These are phyloP conservation scores for Albifimbria verrucaria DNA, from an alignment of 2,329 filamentous ascomycete species.

Conservation along the genomic window DNA sequence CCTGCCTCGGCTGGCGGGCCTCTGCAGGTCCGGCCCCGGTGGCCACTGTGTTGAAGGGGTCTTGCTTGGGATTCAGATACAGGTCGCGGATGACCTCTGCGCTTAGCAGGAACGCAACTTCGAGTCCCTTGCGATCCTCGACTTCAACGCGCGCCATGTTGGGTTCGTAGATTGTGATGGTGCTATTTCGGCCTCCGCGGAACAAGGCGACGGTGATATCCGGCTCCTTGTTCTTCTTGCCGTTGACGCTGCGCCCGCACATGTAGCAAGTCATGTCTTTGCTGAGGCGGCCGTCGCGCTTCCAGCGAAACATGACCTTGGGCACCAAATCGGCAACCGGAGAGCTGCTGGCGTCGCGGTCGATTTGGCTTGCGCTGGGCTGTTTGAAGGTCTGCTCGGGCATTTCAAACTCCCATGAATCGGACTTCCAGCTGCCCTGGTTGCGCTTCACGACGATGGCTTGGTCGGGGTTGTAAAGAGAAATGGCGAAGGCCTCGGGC, in stretches of 20 bases:
- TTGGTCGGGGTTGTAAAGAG: slow-evolving; percentile 93
- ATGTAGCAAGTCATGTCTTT: slow-evolving; percentile 89
- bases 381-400: slow-evolving; percentile 79
- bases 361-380: slow-evolving; percentile 75
- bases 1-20: slow-evolving; percentile 12
- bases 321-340: slow-evolving; percentile 54
- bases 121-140: slow-evolving; percentile 89
- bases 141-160: slow-evolving; percentile 88
- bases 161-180: slow-evolving; percentile 84
- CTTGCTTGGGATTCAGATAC: slow-evolving; percentile 61
- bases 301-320: slow-evolving; percentile 83
- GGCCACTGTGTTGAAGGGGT: slow-evolving; percentile 69
- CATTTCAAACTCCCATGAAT: slow-evolving; percentile 90
- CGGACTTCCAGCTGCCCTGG: slow-evolving; percentile 72
- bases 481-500: slow-evolving; percentile 76
- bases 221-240: slow-evolving; percentile 84
- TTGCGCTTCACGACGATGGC: slow-evolving; percentile 68
- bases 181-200: slow-evolving; percentile 58
- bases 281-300: slow-evolving; percentile 78
- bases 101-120: slow-evolving; percentile 69
- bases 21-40: slow-evolving; percentile 33
- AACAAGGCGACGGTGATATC: slow-evolving; percentile 95
- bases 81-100: slow-evolving; percentile 64
- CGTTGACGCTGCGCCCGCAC: slow-evolving; percentile 70
- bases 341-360: slow-evolving; percentile 57